Conservation (phyloP, 495 filamentous ascomycete species). For the Paragyromitra xinjiangensis region DNA sequence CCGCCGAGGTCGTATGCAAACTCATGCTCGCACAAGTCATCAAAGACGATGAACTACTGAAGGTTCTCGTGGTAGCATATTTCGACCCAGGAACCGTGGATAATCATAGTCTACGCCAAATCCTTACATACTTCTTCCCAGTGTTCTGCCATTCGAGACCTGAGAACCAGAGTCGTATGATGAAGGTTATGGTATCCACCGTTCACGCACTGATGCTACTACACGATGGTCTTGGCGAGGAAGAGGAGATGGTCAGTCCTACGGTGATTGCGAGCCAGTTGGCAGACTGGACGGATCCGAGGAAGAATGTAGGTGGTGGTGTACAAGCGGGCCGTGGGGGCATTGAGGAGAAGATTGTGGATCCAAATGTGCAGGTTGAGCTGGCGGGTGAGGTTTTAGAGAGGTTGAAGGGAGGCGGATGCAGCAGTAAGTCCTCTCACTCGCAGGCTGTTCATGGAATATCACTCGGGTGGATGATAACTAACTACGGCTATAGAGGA, state of each 20-base stretch:
- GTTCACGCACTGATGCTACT: constrained; percentile 65
- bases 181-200: constrained; percentile 65
- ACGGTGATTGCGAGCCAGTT: constrained; percentile 78
- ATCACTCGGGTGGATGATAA: constrained; percentile 49
- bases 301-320: constrained; percentile 76
- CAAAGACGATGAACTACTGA: constrained; percentile 73
- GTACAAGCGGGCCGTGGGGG: constrained; percentile 65
- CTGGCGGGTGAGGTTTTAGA: constrained; percentile 73
- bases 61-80: constrained; percentile 81
- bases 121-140: constrained; percentile 92
- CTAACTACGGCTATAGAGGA: constrained; percentile 63
- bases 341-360: constrained; percentile 68
- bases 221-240: constrained; percentile 75
- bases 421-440: constrained; percentile 61
- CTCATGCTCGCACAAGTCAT: constrained; percentile 79
- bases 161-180: constrained; percentile 83
- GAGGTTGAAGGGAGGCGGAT: constrained; percentile 64
- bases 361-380: constrained; percentile 73
- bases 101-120: constrained; percentile 88
- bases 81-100: constrained; percentile 85
- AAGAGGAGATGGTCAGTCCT: constrained; percentile 82
- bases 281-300: constrained; percentile 94
- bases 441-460: constrained; percentile 58
- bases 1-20: constrained; percentile 82
- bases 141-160: constrained; percentile 87